Evolutionary conservation across 2,329 filamentous ascomycete genomes (phyloP).

Genomic region (Aspergillus cejpii): DNA sequence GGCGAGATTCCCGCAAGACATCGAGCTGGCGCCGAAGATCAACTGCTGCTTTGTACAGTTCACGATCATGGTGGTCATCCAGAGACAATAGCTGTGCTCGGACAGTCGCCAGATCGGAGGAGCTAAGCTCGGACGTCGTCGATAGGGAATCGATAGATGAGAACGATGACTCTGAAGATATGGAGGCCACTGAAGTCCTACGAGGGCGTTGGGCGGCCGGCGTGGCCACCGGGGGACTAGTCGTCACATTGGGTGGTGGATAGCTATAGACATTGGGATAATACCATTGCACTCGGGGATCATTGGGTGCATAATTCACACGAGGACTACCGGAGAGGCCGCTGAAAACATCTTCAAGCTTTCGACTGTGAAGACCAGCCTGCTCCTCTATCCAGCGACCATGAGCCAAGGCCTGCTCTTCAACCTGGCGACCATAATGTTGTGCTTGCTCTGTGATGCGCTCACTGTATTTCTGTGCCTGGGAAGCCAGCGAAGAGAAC

Average conservation of each 20-base stretch:
- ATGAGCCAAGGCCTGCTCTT: slow-evolving; percentile 35
- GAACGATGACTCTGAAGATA: slow-evolving; percentile 30
- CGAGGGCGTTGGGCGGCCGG: slow-evolving; percentile 17
- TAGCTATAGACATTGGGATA: slow-evolving; percentile 11
- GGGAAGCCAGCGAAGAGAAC: slow-evolving; percentile 31
- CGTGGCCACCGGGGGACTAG: slow-evolving; percentile 1
- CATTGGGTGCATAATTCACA: slow-evolving; percentile 12
- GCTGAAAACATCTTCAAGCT: slow-evolving; percentile 18
- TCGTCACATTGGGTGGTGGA: background rate
- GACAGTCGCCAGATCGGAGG: slow-evolving; percentile 32
- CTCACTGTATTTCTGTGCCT: slow-evolving; percentile 38
- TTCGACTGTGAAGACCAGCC: slow-evolving; percentile 26
- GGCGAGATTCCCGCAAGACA: slow-evolving; percentile 30
- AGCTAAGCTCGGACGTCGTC: slow-evolving; percentile 32
- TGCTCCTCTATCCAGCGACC: slow-evolving; percentile 37
- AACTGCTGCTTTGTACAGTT: slow-evolving; percentile 32
- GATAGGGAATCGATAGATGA: slow-evolving; percentile 35
- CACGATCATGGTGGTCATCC: slow-evolving; percentile 32
- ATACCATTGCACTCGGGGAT: slow-evolving; percentile 12
- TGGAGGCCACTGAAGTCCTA: slow-evolving; percentile 26
- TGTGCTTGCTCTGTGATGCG: slow-evolving; percentile 34
- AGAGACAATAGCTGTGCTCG: slow-evolving; percentile 32
- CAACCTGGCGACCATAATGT: slow-evolving; percentile 34
- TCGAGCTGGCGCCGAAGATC: slow-evolving; percentile 33
- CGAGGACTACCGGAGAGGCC: slow-evolving; percentile 11